These are phyloP conservation scores for Erodium texanum DNA, from an alignment of 441 rosid genomes.

Conservation along the genomic window DNA sequence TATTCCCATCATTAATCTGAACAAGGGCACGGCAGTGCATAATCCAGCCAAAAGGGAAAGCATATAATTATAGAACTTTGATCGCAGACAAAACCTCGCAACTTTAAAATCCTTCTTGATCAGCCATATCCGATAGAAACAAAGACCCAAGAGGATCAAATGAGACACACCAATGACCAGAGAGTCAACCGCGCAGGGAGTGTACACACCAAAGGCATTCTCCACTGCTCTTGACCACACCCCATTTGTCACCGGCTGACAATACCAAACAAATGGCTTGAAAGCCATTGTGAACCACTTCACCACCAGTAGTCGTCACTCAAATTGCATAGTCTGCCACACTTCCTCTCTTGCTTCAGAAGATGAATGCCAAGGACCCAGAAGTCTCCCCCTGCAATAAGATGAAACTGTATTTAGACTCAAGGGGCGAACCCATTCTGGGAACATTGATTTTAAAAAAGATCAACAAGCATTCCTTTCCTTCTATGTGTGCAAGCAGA, in stretches of 20 bases:
- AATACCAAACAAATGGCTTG: conserved; percentile 69
- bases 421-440: background rate
- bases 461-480: background rate
- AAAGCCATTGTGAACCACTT: conserved; percentile 45
- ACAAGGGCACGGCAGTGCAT: conserved; percentile 71
- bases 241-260: conserved; percentile 69
- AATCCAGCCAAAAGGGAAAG: conserved; percentile 60
- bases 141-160: conserved; percentile 54
- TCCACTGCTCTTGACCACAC: conserved; percentile 64
- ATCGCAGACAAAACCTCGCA: conserved; percentile 59
- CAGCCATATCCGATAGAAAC: conserved; percentile 75
- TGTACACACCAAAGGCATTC: conserved; percentile 85
- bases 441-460: background rate
- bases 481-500: background rate
- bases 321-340: conserved; percentile 18
- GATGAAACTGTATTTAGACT: background rate
- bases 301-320: conserved; percentile 17
- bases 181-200: conserved; percentile 83
- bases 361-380: background rate
- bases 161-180: conserved; percentile 61
- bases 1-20: conserved; percentile 74
- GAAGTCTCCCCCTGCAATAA: conserved; percentile 21
- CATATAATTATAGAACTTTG: conserved; percentile 58
- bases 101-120: conserved; percentile 52
- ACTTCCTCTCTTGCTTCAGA: conserved; percentile 13